phyloP scores from a whole-genome alignment of 371 early-diverging fungal genomes.

The Rhizopus delemar region DNA sequence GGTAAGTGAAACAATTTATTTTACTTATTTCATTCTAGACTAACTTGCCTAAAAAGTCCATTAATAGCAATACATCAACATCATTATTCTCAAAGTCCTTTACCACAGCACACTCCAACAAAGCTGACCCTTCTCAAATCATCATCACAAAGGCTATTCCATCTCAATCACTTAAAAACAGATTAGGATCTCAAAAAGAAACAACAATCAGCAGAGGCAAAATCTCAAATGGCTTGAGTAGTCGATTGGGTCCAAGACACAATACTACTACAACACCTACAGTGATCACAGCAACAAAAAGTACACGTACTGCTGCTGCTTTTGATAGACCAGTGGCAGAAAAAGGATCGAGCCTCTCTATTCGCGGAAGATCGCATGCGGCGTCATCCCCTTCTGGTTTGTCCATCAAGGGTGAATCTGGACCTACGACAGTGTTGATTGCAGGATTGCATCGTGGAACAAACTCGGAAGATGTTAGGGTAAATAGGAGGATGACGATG shows the following conservation, averaged over 20 bases:
- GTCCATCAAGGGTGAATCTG: constrained; percentile 54
- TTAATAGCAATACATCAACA: too few species aligned
- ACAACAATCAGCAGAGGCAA: not conserved
- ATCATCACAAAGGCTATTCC: constrained; percentile 37
- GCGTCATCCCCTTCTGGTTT: constrained; percentile 17
- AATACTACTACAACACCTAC: not conserved
- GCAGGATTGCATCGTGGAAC: constrained; percentile 59
- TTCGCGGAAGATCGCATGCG: constrained; percentile 31
- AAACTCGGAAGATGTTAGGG: constrained; percentile 61
- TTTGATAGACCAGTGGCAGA: not conserved
- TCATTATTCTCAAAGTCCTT: constrained; percentile 5
- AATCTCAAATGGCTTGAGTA: not conserved
- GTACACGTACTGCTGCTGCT: not conserved
- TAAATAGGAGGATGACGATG: constrained; percentile 11
- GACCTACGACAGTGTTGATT: constrained; percentile 55
- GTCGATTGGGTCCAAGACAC: not conserved
- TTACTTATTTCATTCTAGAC: not conserved
- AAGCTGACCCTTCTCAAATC: constrained; percentile 40
- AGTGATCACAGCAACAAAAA: not conserved
- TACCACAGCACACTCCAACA: constrained; percentile 12
- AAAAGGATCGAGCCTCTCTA: constrained; percentile 9
- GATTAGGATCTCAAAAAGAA: constrained; percentile 1
- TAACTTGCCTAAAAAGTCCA: too few species aligned
- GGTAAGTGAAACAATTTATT: not conserved
- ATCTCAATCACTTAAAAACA: not conserved